Conservation (phyloP, 208 protist species). For the Leishmania major region DNA sequence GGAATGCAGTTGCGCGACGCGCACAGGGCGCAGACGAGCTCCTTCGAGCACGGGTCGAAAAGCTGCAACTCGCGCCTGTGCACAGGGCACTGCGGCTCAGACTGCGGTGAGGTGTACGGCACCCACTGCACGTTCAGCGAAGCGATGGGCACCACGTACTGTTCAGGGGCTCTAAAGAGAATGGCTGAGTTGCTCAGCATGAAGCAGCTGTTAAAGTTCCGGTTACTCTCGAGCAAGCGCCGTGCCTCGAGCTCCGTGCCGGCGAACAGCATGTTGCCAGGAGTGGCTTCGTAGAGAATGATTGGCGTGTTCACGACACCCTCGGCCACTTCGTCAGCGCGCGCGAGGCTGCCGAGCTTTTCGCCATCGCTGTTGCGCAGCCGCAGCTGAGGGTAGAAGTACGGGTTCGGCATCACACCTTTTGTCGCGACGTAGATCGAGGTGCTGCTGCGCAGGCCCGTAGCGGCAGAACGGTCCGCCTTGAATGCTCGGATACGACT, state of each 20-base stretch:
- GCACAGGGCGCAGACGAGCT: constrained; percentile 82
- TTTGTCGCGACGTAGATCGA: constrained; percentile 87
- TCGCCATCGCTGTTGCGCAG: constrained; percentile 55
- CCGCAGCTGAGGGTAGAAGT: constrained; percentile 81
- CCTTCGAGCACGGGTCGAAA: constrained; percentile 78
- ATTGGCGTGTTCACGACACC: constrained; percentile 64
- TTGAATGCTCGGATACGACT: constrained; percentile 62
- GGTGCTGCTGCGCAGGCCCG: constrained; percentile 57
- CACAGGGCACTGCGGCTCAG: constrained; percentile 78
- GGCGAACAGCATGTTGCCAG: constrained; percentile 88
- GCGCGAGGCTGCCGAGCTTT: constrained; percentile 1
- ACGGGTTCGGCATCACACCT: constrained; percentile 63
- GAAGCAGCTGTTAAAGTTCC: constrained; percentile 72
- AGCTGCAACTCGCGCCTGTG: constrained; percentile 81
- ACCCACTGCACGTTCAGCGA: constrained; percentile 76
- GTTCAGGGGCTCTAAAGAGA: constrained; percentile 66
- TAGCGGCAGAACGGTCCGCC: constrained; percentile 34
- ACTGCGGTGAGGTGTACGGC: constrained; percentile 59
- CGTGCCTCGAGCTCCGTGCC: constrained; percentile 72
- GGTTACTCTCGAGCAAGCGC: constrained; percentile 52
- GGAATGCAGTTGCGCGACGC: constrained; percentile 42
- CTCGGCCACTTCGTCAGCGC: constrained; percentile 5
- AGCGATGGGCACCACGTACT: constrained; percentile 71
- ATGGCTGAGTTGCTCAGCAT: constrained; percentile 68
- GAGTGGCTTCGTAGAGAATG: constrained; percentile 81